phyloP scores from a whole-genome alignment of 1,284 basidiomycete species.

The Papiliotrema nemorosa region DNA sequence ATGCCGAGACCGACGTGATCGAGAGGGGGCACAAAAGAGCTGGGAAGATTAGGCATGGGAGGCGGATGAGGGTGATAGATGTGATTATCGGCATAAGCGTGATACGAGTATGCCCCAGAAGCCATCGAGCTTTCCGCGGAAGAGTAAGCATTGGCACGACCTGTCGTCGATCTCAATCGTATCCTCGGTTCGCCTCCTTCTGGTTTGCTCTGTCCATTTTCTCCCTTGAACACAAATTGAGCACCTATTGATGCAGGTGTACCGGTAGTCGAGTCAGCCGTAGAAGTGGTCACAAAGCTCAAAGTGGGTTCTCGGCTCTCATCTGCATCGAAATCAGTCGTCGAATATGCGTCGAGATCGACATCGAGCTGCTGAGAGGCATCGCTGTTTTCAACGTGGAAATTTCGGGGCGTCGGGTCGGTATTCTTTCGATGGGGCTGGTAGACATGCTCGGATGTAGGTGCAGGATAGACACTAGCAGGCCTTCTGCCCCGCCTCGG shows the following conservation, averaged over 20 bases:
- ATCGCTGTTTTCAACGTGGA: slow-evolving; percentile 8
- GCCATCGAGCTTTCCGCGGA: slow-evolving; percentile 45
- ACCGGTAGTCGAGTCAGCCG: slow-evolving; percentile 37
- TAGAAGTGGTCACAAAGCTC: slow-evolving; percentile 46
- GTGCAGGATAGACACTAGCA: slow-evolving; percentile 29
- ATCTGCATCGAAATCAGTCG: slow-evolving; percentile 25
- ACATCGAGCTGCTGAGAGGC: slow-evolving; percentile 32
- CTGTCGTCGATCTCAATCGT: slow-evolving; percentile 29
- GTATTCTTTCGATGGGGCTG: slow-evolving; percentile 39
- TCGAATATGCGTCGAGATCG: slow-evolving; percentile 42
- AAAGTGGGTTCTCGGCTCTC: slow-evolving; percentile 38
- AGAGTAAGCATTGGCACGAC: slow-evolving; percentile 41
- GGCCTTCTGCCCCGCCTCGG: slow-evolving; percentile 28
- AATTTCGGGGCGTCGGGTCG: slow-evolving; percentile 28
- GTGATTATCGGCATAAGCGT: slow-evolving; percentile 29
- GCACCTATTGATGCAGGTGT: slow-evolving; percentile 34
- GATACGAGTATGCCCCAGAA: slow-evolving; percentile 39
- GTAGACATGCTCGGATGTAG: slow-evolving; percentile 14
- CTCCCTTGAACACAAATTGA: slow-evolving; percentile 28
- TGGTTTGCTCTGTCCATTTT: slow-evolving; percentile 20
- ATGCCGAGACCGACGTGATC: slow-evolving; percentile 32
- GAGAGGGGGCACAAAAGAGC: slow-evolving; percentile 8
- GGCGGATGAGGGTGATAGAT: slow-evolving; percentile 31
- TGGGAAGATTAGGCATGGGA: slow-evolving; percentile 30
- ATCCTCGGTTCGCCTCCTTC: slow-evolving; percentile 32